Base-by-base conservation (phyloP, 164 flowering plant species). In the Berberis thunbergii region DNA sequence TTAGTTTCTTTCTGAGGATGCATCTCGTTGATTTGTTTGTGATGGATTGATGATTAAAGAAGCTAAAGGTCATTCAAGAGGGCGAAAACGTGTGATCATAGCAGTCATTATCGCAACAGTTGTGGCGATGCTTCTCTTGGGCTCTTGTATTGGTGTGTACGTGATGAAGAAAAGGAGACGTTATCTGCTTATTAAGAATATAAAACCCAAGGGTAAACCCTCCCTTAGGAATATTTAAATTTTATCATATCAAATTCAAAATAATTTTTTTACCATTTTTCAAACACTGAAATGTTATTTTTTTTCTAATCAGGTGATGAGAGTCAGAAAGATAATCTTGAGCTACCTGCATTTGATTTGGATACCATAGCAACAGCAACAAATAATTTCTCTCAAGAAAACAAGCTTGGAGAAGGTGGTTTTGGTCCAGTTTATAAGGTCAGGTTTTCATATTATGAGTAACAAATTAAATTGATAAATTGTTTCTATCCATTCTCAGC, bases 351-450 rank as follows among this genome's bases (percentile, higher is more conserved):
- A 43, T 45, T 49, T 49, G 64, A 52, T 54, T 64, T 70, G 12
- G 42, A 56, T 42, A 57, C 49, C 42, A 40, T 76, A 53, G 54
- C 59, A 39, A 40, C 54, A 3, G 74, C 72, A 2, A 77, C 78
- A 0, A 50, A 72, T 44, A 66, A 74, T 41, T 77, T 77, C 58
- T 60, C 70, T 9, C 49, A 43, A 1, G 11, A 42, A 26, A 74
- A 74, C 41, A 67, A 72, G 65, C 65, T 77, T 54, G 80, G 80
- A 54, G 64, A 70, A 64, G 80, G 78, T 7, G 78, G 80, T 4
- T 77, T 77, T 65, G 80, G 80, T 40, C 72, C 72, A 45, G 88
- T 84, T 60, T 80, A 76, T 64, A 79, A 76, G 81, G 88, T 84
- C 49, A 49, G 13, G 8, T 6, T 52, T 26, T 26, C 26, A 26